Base-by-base conservation (phyloP, 164 flowering plant species). In the Vitis rotundifolia region DNA sequence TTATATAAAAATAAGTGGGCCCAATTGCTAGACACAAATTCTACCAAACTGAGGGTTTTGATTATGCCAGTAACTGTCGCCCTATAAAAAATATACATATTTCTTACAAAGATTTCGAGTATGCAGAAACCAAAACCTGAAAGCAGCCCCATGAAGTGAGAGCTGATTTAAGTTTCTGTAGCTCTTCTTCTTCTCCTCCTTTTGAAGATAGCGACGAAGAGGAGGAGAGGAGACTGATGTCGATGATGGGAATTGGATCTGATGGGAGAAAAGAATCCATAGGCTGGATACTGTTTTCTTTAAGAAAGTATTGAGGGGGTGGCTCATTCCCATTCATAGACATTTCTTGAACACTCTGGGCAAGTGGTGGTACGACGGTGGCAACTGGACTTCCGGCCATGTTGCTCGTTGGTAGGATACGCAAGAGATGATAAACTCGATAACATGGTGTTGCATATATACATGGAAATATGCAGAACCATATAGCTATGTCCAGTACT, bases 141-240 rank as follows among this genome's bases (percentile, higher is more conserved):
- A 85, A 81, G 66, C 79, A 73, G 11, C 91, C 91, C 75, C 83
- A 76, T 13, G 79, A 76, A 53, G 49, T 62, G 2, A 83, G 80
- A 44, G 81, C 78, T 59, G 77, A 67, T 51, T 62, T 74, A 3
- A 84, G 75, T 29, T 79, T 84, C 11, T 73, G 74, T 11, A 77
- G 74, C 53, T 80, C 83, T 31, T 48, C 19, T 31, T 48, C 19
- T 12, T 70, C 58, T 15, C 44, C 67, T 44, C 64, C 66, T 26
- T 31, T 8, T 2, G 76, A 66, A 9, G 44, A 37, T 37, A 37
- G 44, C 5, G 44, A 37, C 7, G 64, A 58, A 5, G 63, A 11
- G 11, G 63, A 31, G n/a, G 71, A 64, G 53, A 80, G 63, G 8
- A 68, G 50, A 55, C 64, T 56, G 19, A 75, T 15, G 61, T 81